Evolutionary conservation across 805 yeast species (phyloP).

Genomic region (Kazachstania taianensis): DNA sequence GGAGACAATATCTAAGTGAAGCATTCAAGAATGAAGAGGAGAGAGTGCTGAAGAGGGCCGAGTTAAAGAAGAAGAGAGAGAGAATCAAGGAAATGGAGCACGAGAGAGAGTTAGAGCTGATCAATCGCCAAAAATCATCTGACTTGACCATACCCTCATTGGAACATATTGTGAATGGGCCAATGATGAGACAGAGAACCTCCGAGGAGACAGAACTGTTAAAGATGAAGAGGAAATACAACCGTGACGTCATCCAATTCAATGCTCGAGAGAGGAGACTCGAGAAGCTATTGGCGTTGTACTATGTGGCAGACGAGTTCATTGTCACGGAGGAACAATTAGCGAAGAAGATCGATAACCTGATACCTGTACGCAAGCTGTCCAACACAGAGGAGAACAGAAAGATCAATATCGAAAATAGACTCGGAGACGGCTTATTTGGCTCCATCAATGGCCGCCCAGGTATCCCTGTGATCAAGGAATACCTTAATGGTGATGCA

Average conservation of each 20-base stretch:
- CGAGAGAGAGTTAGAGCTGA: slow-evolving; percentile 23
- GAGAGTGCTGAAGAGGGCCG: slow-evolving; percentile 31
- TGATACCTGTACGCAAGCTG: slow-evolving; percentile 1
- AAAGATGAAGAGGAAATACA: slow-evolving; percentile 51
- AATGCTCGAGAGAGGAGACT: slow-evolving; percentile 44
- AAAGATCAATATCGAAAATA: slow-evolving; percentile 13
- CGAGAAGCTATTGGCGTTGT: slow-evolving; percentile 51
- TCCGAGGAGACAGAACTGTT: slow-evolving; percentile 53
- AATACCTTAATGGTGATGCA: slow-evolving; percentile 28
- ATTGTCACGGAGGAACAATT: slow-evolving; percentile 66
- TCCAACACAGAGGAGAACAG: not conserved
- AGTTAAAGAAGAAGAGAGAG: slow-evolving; percentile 28
- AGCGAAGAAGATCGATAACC: slow-evolving; percentile 13
- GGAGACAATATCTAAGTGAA: slow-evolving; percentile 61
- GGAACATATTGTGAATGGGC: slow-evolving; percentile 53
- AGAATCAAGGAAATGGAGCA: slow-evolving; percentile 29
- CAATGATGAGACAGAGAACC: slow-evolving; percentile 65
- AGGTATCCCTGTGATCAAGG: slow-evolving; percentile 30
- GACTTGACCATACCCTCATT: slow-evolving; percentile 72
- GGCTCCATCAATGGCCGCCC: slow-evolving; percentile 30
- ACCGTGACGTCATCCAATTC: slow-evolving; percentile 49
- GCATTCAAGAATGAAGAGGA: slow-evolving; percentile 48
- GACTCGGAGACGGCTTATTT: slow-evolving; percentile 28
- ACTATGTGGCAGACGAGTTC: slow-evolving; percentile 57
- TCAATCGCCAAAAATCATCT: slow-evolving; percentile 21